Percentiles rank a stretch among this genome's conserved stretches.
Evolutionary conservation across 164 flowering plant species (phyloP).

Genomic region (Cinnamomum micranthum): DNA sequence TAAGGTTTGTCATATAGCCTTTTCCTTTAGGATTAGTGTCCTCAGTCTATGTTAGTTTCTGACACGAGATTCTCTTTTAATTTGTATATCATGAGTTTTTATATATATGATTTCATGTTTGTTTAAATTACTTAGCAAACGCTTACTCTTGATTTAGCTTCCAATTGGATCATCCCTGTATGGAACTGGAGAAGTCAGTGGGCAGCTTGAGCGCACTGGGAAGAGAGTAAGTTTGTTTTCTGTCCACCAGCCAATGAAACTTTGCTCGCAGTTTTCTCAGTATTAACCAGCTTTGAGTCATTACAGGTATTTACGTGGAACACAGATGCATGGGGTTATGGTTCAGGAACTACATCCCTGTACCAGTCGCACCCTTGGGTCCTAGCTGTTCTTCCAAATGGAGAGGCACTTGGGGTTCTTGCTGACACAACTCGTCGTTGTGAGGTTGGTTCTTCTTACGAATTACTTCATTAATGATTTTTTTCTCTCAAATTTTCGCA

Average conservation of each 20-base stretch:
- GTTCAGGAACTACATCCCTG: constrained; percentile 76
- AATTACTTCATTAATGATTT: constrained; percentile 4
- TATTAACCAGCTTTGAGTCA: constrained; percentile 5
- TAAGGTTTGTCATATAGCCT: constrained; percentile 43
- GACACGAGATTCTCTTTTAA: background rate
- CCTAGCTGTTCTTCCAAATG: constrained; percentile 78
- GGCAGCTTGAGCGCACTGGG: constrained; percentile 89
- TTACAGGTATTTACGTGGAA: constrained; percentile 85
- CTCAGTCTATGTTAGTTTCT: background rate
- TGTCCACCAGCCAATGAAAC: background rate
- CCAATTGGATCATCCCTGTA: constrained; percentile 78
- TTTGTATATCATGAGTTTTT: background rate
- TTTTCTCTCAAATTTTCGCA: background rate
- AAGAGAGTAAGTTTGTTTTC: constrained; percentile 52
- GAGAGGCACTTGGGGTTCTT: constrained; percentile 84
- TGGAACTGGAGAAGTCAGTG: constrained; percentile 95
- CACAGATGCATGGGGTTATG: constrained; percentile 86
- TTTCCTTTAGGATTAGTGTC: background rate
- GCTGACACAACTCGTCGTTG: constrained; percentile 89
- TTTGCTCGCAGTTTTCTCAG: background rate
- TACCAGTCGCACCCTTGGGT: constrained; percentile 99
- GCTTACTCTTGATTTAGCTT: constrained; percentile 39
- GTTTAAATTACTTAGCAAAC: constrained; percentile 1
- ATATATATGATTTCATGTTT: background rate
- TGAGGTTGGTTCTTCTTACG: constrained; percentile 46